A percentile compares a stretch with the other conserved stretches of the same genome.
These are phyloP conservation scores for Euphrasia confusa DNA, from an alignment of 257 asterid species.

Conservation along the genomic window DNA sequence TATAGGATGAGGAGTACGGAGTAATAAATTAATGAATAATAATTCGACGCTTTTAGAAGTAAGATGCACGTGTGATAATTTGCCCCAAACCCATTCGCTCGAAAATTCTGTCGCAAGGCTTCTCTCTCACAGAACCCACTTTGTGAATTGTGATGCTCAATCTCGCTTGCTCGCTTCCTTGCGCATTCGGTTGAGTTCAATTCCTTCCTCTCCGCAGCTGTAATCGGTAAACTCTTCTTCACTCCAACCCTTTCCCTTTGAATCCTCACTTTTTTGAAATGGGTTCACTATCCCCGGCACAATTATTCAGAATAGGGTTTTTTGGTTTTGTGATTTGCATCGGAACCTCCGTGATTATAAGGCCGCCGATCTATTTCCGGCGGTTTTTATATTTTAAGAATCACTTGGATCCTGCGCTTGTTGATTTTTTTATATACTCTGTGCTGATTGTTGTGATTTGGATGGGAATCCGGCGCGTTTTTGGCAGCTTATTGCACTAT, in stretches of 20 bases:
- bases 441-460: constrained; percentile 38
- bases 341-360: constrained; percentile 17
- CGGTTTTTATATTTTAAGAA: constrained; percentile 19
- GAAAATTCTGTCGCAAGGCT: constrained; percentile 12
- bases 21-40: too few relatives aligned
- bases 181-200: constrained; percentile 31
- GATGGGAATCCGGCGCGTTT: constrained; percentile 49
- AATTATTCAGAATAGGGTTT: neutral
- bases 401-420: constrained; percentile 21
- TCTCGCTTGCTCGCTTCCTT: neutral
- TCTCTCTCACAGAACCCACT: constrained; percentile 18
- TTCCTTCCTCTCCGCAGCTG: constrained; percentile 44
- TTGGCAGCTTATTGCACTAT: constrained; percentile 75
- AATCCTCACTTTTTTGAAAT: constrained; percentile 33
- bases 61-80: too few relatives aligned
- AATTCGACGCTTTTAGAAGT: too few relatives aligned
- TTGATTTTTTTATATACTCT: constrained; percentile 6
- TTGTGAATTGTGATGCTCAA: too few relatives aligned
- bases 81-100: too few relatives aligned
- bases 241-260: constrained; percentile 25
- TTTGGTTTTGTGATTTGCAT: constrained; percentile 9
- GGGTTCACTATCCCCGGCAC: constrained; percentile 20
- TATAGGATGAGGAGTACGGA: too few relatives aligned
- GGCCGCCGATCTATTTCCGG: constrained; percentile 30
- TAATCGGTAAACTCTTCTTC: constrained; percentile 36